Evolutionary conservation across 2,329 filamentous ascomycete genomes (phyloP), one percentile per base, ranked within the genome.

Genomic region (Trichophyton schoenleinii): DNA sequence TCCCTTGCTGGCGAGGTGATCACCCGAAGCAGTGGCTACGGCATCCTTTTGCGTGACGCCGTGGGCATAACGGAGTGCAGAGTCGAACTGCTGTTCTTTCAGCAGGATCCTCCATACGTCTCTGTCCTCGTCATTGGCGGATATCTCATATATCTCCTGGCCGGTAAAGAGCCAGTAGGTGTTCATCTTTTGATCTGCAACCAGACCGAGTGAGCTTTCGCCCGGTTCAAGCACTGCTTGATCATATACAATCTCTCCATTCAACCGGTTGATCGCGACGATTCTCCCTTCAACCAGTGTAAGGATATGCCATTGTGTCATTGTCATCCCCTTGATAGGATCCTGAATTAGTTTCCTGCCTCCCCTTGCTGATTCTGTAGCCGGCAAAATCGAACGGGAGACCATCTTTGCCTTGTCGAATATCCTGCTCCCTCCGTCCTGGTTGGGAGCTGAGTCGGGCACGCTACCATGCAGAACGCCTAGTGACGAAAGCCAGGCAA

Each of bases 91-190:
- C 68, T 95, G 87, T 66, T 87, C 83, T 68, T 88, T 83, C 62
- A 96, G 81, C 84, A 97, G 88, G 59, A 97, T 89, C 70, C 89
- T 89, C 94, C 94, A 99, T 15, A 97, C 84, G 71, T 97, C 89
- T 66, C 94, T 80, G 67, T 91, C 89, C 72, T 99, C 94, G 61
- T 97, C 89, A 52, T 86, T 87, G 11, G 92, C 87, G 11, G 94
- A 88, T 62, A 99, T 87, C 75, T 99, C 94, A 67, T 91, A 96
- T 58, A 99, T 96, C 69, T 95, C 91, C 61, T 89, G 83, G 0
- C 84, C 82, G 0, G 92, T 97, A 70, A 97, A 95, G 1, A 99
- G 81, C 94, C 95, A 99, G 71, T 92, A 96, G 0, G 94, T 99
- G 69, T 92, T 95, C 78, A 96, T 96, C 72, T 94, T 92, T 63